A percentile compares a stretch with the other conserved stretches of the same genome.
Conservation (phyloP, 768 basidiomycete species). For the Boletus coccyginus region DNA sequence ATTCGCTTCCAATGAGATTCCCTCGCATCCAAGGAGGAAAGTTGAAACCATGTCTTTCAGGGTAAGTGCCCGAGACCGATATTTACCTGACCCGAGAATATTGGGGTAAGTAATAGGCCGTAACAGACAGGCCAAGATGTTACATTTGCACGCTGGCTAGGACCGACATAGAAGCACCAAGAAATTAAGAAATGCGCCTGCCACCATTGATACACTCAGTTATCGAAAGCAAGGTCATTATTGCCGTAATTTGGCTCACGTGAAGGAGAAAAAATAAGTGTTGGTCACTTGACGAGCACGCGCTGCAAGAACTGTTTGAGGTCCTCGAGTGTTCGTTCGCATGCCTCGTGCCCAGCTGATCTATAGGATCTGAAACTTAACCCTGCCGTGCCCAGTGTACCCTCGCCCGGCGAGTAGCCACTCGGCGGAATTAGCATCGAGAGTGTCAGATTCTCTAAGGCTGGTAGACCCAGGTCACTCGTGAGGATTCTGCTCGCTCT, state of each 20-base stretch:
- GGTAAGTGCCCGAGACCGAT: neutral
- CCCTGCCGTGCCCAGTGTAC: conserved; percentile 39
- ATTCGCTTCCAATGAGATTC: neutral
- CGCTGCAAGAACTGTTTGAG: conserved; percentile 68
- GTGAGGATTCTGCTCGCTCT: conserved; percentile 58
- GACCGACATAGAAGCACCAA: neutral
- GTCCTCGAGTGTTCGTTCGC: conserved; percentile 64
- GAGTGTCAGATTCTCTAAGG: conserved; percentile 34
- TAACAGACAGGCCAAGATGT: neutral
- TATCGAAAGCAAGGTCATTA: neutral
- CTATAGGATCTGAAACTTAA: conserved; percentile 66
- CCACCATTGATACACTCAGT: neutral
- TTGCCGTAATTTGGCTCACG: neutral
- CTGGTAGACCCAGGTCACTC: conserved; percentile 48
- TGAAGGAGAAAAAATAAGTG: neutral
- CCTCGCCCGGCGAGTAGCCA: conserved; percentile 17
- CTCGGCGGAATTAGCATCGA: conserved; percentile 27
- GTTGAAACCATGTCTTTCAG: neutral
- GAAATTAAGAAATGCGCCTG: neutral
- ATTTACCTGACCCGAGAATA: neutral
- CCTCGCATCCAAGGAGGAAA: neutral
- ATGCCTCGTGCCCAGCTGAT: conserved; percentile 65
- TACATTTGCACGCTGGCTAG: neutral
- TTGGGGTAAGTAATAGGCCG: neutral
- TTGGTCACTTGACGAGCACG: conserved; percentile 40